A percentile compares a stretch with the other conserved stretches of the same genome.
Evolutionary conservation across 2,329 filamentous ascomycete genomes (phyloP).

Genomic region (Gaeumannomyces sp.): DNA sequence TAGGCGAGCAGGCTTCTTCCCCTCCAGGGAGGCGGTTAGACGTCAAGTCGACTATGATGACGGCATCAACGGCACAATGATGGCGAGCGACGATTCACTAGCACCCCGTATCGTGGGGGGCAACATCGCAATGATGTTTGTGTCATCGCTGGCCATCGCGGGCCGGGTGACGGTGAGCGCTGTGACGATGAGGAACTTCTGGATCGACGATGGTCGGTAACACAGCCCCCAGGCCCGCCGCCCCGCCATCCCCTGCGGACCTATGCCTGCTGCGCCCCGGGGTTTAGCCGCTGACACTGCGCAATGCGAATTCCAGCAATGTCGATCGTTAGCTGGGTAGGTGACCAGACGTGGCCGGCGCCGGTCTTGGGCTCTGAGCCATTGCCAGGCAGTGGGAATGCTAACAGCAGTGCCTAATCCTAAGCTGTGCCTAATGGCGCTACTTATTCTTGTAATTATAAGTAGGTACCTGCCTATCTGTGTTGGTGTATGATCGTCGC

Average conservation of each 20-base stretch:
- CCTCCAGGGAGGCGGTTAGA: neutral
- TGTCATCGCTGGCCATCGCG: constrained; percentile 4
- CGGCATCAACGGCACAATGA: neutral
- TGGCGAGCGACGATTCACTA: neutral
- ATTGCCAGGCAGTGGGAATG: neutral
- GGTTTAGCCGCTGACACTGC: neutral
- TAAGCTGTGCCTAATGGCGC: neutral
- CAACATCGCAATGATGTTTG: neutral
- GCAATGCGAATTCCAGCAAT: neutral
- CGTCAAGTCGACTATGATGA: neutral
- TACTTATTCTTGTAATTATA: neutral
- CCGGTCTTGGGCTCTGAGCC: neutral
- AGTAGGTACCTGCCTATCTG: neutral
- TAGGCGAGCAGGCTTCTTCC: neutral
- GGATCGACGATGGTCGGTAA: constrained; percentile 6
- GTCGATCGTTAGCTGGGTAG: neutral
- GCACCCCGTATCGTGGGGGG: neutral
- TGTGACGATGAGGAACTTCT: constrained; percentile 2
- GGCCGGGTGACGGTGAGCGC: neutral
- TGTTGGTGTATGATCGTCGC: neutral
- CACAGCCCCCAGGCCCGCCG: neutral
- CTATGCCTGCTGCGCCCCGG: too few relatives aligned
- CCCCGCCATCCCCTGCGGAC: too few relatives aligned
- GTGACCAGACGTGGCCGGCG: neutral
- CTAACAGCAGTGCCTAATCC: neutral